These are phyloP conservation scores for Quercus cerris DNA, from an alignment of 306 rosid genomes.

Conservation along the genomic window DNA sequence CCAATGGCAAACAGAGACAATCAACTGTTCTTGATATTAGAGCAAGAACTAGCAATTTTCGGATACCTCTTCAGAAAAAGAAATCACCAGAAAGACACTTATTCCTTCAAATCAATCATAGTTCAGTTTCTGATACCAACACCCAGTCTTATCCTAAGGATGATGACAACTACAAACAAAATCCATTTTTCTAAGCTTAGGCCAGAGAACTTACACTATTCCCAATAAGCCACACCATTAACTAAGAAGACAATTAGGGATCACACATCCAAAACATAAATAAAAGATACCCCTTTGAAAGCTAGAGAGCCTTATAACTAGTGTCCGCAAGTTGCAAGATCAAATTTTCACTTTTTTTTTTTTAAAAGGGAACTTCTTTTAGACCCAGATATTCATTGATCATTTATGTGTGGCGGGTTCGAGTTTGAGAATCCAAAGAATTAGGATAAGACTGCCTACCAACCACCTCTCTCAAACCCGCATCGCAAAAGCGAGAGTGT, in stretches of 20 bases:
- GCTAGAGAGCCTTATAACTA: background rate
- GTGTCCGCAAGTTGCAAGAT: background rate
- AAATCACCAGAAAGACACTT: background rate
- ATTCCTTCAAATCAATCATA: background rate
- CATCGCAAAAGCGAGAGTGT: too few species aligned
- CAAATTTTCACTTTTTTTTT: background rate
- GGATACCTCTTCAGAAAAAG: background rate
- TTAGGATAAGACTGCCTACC: too few species aligned
- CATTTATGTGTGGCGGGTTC: too few species aligned
- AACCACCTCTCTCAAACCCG: too few species aligned
- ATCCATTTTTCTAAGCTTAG: background rate
- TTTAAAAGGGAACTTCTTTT: too few species aligned
- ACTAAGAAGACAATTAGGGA: too few species aligned
- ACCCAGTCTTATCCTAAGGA: background rate
- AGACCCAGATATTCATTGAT: too few species aligned
- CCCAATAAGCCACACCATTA: background rate
- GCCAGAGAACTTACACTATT: background rate
- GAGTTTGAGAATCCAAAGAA: too few species aligned
- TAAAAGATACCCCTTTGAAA: background rate
- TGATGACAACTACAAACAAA: background rate
- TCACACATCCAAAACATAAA: background rate
- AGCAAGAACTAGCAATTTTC: background rate
- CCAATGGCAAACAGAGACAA: background rate
- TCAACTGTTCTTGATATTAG: background rate
- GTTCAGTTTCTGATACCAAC: background rate